Percentiles rank a stretch among this genome's conserved stretches.
Conservation (phyloP, 371 early-diverging fungal species). For the Lichtheimia hyalospora region DNA sequence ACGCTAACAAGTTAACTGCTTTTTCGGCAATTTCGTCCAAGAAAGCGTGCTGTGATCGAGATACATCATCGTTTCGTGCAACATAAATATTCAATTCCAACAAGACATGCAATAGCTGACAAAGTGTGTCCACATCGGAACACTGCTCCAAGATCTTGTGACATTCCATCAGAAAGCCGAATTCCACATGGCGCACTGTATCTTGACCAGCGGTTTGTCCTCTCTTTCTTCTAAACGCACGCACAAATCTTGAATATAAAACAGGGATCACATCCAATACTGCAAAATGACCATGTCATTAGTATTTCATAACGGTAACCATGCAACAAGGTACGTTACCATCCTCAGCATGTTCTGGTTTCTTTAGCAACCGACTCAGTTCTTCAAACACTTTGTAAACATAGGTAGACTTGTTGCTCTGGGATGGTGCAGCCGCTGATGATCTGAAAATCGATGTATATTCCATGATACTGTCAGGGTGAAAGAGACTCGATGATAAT, state of each 20-base stretch:
- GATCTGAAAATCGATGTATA: slow-evolving; percentile 38
- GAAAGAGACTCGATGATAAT: slow-evolving; percentile 33
- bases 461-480: slow-evolving; percentile 42
- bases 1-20: not conserved
- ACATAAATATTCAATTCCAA: slow-evolving; percentile 30
- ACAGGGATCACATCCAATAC: slow-evolving; percentile 31
- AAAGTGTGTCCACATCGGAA: slow-evolving; percentile 18
- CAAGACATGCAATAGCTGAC: slow-evolving; percentile 23
- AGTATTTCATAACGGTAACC: not conserved
- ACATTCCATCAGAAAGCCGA: slow-evolving; percentile 35
- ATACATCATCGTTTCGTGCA: slow-evolving; percentile 37
- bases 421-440: not conserved
- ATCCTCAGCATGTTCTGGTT: slow-evolving; percentile 19
- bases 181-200: slow-evolving; percentile 33
- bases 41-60: slow-evolving; percentile 19
- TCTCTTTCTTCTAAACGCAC: slow-evolving; percentile 33
- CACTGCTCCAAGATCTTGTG: slow-evolving; percentile 13
- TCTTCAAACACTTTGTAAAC: slow-evolving; percentile 44
- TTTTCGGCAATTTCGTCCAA: slow-evolving; percentile 24
- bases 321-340: slow-evolving; percentile 18
- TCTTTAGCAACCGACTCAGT: slow-evolving; percentile 17
- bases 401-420: slow-evolving; percentile 23
- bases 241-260: slow-evolving; percentile 30
- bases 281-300: not conserved
- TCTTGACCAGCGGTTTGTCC: slow-evolving; percentile 29